phyloP scores from a whole-genome alignment of 345 rosid genomes.

The Lenwebbia sp. region DNA sequence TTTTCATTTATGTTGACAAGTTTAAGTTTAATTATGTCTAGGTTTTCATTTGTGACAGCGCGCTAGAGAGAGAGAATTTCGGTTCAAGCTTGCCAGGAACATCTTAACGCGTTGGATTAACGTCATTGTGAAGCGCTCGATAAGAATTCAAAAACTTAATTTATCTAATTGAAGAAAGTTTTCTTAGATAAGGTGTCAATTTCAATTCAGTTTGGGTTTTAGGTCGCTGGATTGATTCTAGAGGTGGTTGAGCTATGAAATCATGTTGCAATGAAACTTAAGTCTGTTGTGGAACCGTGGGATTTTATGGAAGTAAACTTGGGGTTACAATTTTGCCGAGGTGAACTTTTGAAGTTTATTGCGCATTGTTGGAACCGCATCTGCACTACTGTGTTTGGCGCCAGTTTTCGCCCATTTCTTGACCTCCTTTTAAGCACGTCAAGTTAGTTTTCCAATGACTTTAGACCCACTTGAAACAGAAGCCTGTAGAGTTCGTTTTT shows the following conservation, averaged over 20 bases:
- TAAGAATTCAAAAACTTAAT: background rate
- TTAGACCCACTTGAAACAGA: background rate
- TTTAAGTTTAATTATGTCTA: too few relatives aligned
- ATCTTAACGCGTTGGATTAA: background rate
- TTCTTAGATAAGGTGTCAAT: background rate
- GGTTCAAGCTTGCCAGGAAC: background rate
- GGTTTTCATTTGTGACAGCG: too few relatives aligned
- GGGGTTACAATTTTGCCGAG: background rate
- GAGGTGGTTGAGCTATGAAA: background rate
- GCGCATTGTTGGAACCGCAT: background rate
- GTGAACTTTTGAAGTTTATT: background rate
- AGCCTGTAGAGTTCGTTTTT: too few relatives aligned
- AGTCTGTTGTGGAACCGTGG: accelerated
- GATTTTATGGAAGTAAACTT: background rate
- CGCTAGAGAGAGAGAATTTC: background rate
- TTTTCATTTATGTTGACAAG: too few relatives aligned
- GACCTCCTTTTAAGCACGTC: background rate
- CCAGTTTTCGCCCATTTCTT: background rate
- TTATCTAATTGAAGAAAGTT: background rate
- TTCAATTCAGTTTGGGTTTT: background rate
- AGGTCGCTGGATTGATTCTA: background rate
- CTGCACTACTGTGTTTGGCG: background rate
- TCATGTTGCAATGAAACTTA: background rate
- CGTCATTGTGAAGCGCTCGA: background rate
- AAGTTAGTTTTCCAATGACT: background rate